Conservation (phyloP, 805 yeast genomes). For the Saccharomycopsis amapae region DNA sequence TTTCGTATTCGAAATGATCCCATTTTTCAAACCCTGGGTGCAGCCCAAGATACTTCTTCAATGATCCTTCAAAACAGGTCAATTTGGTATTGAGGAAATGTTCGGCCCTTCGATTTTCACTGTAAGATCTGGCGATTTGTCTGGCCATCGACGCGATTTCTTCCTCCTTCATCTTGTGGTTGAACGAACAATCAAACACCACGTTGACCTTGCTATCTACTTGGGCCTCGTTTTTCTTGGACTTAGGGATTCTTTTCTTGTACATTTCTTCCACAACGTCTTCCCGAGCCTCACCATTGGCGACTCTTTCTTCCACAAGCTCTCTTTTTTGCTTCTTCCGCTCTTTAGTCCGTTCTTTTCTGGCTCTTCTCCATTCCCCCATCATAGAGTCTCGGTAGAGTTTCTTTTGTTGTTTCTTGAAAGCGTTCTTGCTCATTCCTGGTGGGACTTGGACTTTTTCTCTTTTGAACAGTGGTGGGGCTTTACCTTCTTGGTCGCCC, state of each 20-base stretch:
- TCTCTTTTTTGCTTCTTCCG: slow-evolving; percentile 36
- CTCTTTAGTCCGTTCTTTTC: slow-evolving; percentile 48
- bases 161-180: slow-evolving; percentile 77
- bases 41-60: slow-evolving; percentile 65
- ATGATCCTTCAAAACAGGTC: slow-evolving; percentile 56
- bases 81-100: slow-evolving; percentile 53
- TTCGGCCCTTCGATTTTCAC: slow-evolving; percentile 60
- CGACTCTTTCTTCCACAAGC: slow-evolving; percentile 30
- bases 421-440: slow-evolving; percentile 82
- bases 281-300: slow-evolving; percentile 32
- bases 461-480: too few relatives aligned
- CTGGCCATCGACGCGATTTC: slow-evolving; percentile 62
- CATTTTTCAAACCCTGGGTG: slow-evolving; percentile 56
- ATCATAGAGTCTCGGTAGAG: slow-evolving; percentile 57
- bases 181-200: slow-evolving; percentile 86
- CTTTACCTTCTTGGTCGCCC: too few relatives aligned
- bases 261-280: slow-evolving; percentile 32
- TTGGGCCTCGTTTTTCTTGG: slow-evolving; percentile 38
- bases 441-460: slow-evolving; percentile 46
- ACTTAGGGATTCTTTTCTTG: slow-evolving; percentile 26
- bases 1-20: slow-evolving; percentile 52
- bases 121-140: slow-evolving; percentile 77
- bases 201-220: slow-evolving; percentile 42
- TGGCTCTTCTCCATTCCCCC: slow-evolving; percentile 47
- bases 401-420: slow-evolving; percentile 63